A percentile compares a stretch with the other conserved stretches of the same genome.
These are phyloP conservation scores for Penicillium paneum DNA, from an alignment of 2,329 filamentous ascomycete species.

Conservation along the genomic window DNA sequence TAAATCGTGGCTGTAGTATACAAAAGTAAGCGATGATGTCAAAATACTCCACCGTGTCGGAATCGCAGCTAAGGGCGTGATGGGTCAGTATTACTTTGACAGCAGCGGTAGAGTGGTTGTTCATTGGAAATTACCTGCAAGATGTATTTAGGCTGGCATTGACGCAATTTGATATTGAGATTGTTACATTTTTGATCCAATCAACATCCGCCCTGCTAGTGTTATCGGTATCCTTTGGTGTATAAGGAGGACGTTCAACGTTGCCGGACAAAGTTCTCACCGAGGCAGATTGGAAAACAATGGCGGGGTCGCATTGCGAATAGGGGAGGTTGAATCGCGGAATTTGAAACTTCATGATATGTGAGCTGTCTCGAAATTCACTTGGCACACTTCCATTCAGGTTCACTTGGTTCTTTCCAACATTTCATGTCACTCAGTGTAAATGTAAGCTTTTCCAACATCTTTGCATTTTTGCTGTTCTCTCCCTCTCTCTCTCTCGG, in stretches of 20 bases:
- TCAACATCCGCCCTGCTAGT: background rate
- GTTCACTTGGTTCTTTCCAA: conserved; percentile 21
- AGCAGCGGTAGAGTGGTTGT: background rate
- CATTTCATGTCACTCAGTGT: conserved; percentile 18
- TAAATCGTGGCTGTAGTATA: background rate
- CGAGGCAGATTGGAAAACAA: background rate
- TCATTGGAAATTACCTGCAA: background rate
- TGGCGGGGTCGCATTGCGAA: background rate
- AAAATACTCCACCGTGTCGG: conserved; percentile 3
- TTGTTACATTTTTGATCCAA: background rate
- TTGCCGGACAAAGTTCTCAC: background rate
- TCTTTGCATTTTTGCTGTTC: conserved; percentile 22
- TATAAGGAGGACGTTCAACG: background rate
- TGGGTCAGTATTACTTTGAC: background rate
- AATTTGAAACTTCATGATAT: background rate
- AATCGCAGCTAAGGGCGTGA: background rate
- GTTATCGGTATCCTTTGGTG: background rate
- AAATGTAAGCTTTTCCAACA: conserved; percentile 27
- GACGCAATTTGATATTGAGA: conserved; percentile 1
- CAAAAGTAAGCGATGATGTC: background rate
- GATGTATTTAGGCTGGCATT: background rate
- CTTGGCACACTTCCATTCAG: conserved; percentile 18
- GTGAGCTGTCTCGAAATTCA: background rate
- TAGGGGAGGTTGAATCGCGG: no score
- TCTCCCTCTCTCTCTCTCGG: conserved; percentile 26